phyloP scores from a whole-genome alignment of 2,329 filamentous ascomycete species.

The Sclerotinia spermophila region DNA sequence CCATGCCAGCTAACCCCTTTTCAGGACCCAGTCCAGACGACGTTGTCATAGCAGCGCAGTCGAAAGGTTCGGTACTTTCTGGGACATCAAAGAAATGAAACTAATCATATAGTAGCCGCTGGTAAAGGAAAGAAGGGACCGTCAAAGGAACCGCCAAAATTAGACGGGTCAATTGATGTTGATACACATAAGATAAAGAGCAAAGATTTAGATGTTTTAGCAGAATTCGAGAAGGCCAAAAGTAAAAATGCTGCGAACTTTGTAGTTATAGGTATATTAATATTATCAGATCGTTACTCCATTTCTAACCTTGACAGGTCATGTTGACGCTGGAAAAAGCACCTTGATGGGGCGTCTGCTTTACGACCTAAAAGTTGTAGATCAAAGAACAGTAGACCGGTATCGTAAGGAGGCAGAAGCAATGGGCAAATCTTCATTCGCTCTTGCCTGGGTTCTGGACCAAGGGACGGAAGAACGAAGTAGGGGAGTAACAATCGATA shows the following conservation, averaged over 20 bases:
- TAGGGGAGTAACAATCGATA: constrained; percentile 92
- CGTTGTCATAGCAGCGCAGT: constrained; percentile 80
- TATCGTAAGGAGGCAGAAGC: constrained; percentile 85
- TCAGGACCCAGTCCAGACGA: constrained; percentile 88
- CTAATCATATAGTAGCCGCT: constrained; percentile 44
- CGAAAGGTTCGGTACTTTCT: constrained; percentile 67
- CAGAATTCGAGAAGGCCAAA: constrained; percentile 71
- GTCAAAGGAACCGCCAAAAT: constrained; percentile 42
- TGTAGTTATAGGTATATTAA: constrained; percentile 76
- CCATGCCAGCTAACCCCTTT: constrained; percentile 60
- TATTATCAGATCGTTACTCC: constrained; percentile 25
- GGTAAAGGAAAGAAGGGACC: constrained; percentile 40
- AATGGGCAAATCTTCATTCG: constrained; percentile 92
- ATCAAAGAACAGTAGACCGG: constrained; percentile 83
- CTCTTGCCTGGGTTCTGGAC: constrained; percentile 94
- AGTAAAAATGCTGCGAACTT: constrained; percentile 83
- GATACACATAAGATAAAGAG: constrained; percentile 51
- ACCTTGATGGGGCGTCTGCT: constrained; percentile 95
- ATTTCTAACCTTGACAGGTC: constrained; percentile 52
- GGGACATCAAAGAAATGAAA: constrained; percentile 32
- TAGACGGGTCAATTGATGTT: constrained; percentile 46
- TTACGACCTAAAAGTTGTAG: constrained; percentile 82
- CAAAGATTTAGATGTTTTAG: constrained; percentile 81
- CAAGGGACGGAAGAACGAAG: constrained; percentile 84
- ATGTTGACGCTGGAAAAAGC: constrained; percentile 96